Conservation (phyloP, 1,284 basidiomycete genomes). For the Sporisorium exsertum region DNA sequence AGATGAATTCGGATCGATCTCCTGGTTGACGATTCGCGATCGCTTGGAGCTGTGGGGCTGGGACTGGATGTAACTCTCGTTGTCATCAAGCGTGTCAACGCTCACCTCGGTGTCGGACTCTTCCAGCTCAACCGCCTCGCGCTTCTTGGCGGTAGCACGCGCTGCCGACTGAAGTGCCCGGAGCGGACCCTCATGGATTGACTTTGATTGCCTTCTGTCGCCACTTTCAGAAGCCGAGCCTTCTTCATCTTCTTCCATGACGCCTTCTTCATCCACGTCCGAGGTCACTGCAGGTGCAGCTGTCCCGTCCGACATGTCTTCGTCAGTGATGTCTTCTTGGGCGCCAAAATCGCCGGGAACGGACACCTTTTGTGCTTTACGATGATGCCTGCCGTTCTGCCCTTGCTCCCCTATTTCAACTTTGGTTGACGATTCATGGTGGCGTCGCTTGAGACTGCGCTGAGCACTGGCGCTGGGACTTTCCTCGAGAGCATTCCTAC, state of each 20-base stretch:
- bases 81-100: constrained; percentile 12
- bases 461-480: constrained; percentile 7
- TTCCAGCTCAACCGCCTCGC: constrained; percentile 43
- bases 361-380: constrained; percentile 13
- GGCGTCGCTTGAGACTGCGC: constrained; percentile 20
- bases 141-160: constrained; percentile 40
- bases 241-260: constrained; percentile 28
- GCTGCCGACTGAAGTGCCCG: constrained; percentile 7
- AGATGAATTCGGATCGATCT: constrained; percentile 26
- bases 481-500: neutral
- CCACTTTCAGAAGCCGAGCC: neutral
- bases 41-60: constrained; percentile 29
- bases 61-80: constrained; percentile 10
- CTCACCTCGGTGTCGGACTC: constrained; percentile 23
- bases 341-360: constrained; percentile 27
- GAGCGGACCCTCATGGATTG: neutral
- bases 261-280: neutral
- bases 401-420: neutral
- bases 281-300: neutral
- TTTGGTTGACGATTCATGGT: constrained; percentile 19
- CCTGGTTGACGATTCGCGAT: constrained; percentile 21
- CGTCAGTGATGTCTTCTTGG: constrained; percentile 9
- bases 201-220: neutral
- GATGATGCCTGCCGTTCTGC: neutral
- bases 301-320: constrained; percentile 32